Evolutionary conservation across 768 basidiomycete genomes (phyloP).

Genomic region (Krasilnikovozyma curviuscula): DNA sequence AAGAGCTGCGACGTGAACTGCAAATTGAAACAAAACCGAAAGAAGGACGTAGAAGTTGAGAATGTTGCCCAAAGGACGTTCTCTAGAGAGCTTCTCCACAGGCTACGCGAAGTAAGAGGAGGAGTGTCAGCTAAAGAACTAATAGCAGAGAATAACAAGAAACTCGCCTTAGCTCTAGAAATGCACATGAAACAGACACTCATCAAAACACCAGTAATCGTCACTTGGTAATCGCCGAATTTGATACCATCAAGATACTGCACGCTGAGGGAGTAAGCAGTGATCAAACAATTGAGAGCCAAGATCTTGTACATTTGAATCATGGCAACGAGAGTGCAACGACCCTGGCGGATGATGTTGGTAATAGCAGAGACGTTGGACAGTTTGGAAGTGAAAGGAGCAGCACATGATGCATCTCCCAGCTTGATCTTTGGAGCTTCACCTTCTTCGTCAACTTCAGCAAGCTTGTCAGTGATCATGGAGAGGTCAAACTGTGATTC

Average conservation of each 20-base stretch:
- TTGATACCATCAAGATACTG: slow-evolving; percentile 98
- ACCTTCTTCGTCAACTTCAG: slow-evolving; percentile 78
- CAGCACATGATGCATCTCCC: slow-evolving; percentile 96
- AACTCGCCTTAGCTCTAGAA: slow-evolving; percentile 74
- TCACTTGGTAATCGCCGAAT: slow-evolving; percentile 85
- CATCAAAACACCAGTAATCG: slow-evolving; percentile 91
- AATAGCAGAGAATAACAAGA: background rate
- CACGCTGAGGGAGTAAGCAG: slow-evolving; percentile 92
- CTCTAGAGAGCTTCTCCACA: slow-evolving; percentile 83
- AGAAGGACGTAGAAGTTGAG: slow-evolving; percentile 90
- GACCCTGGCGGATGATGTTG: slow-evolving; percentile 93
- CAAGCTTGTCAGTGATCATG: slow-evolving; percentile 61
- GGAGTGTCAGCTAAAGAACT: background rate
- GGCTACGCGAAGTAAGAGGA: slow-evolving; percentile 37
- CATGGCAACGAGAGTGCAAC: slow-evolving; percentile 94
- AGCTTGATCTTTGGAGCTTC: slow-evolving; percentile 97
- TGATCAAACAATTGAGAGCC: slow-evolving; percentile 90
- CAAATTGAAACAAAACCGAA: slow-evolving; percentile 81
- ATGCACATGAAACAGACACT: slow-evolving; percentile 97
- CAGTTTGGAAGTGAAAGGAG: slow-evolving; percentile 94
- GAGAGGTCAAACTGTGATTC: slow-evolving; percentile 47
- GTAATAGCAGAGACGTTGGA: slow-evolving; percentile 93
- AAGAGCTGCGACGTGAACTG: slow-evolving; percentile 72
- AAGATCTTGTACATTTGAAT: slow-evolving; percentile 99
- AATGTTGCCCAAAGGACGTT: slow-evolving; percentile 84